These are phyloP conservation scores for Dactylorhiza incarnata DNA, from an alignment of 106 monocot species.

Conservation along the genomic window DNA sequence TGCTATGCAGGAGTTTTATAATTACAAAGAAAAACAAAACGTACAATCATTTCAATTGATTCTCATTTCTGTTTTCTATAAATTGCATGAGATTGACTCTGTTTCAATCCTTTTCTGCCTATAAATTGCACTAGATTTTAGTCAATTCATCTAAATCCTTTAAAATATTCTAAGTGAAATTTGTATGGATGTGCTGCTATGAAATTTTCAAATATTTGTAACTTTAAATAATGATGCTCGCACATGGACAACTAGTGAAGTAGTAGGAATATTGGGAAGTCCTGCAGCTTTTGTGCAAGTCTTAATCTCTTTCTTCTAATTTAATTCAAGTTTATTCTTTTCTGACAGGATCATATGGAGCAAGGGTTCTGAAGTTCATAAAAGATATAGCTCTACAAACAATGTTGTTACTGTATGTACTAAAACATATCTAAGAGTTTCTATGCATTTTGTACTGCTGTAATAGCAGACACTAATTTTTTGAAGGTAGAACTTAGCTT, in stretches of 20 bases:
- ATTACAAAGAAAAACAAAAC: background rate
- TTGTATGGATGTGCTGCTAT: background rate
- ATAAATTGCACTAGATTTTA: background rate
- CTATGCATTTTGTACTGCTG: background rate
- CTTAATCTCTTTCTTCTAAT: background rate
- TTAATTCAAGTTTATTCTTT: constrained; percentile 12
- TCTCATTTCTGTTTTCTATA: background rate
- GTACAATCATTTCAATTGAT: background rate
- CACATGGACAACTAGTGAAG: background rate
- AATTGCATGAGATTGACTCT: background rate
- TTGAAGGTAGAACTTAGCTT: background rate
- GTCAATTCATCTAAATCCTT: background rate
- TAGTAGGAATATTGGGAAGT: background rate
- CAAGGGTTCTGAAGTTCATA: constrained; percentile 60
- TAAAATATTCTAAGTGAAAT: background rate
- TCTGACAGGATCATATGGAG: constrained; percentile 81
- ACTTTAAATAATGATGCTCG: background rate
- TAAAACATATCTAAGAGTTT: background rate
- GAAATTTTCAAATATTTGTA: background rate
- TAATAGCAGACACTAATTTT: background rate
- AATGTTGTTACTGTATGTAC: constrained; percentile 62
- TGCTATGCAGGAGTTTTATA: background rate
- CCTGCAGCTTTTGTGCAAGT: background rate
- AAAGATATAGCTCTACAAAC: constrained; percentile 57
- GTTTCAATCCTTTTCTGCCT: background rate